Conservation (phyloP, 768 basidiomycete species). For the Hydnum rufescens region DNA sequence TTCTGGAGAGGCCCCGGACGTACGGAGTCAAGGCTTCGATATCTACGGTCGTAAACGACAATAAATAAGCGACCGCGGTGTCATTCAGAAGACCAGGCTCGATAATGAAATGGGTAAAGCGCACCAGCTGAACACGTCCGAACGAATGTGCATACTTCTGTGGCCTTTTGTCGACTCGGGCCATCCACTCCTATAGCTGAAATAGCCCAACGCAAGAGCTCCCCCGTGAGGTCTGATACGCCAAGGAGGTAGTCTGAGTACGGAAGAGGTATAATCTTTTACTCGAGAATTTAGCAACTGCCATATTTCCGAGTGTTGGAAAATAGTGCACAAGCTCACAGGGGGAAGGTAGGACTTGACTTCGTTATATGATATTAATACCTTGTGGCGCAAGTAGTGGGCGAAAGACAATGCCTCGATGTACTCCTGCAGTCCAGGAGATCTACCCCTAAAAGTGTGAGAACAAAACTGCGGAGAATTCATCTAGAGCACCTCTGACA, state of each 20-base stretch:
- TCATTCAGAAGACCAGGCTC: background rate
- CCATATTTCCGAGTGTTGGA: background rate
- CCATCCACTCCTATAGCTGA: conserved; percentile 53
- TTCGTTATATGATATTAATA: conserved; percentile 44
- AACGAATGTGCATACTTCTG: conserved; percentile 49
- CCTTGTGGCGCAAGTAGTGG: conserved; percentile 54
- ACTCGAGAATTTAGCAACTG: background rate
- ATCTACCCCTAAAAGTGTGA: conserved; percentile 14
- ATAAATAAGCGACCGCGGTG: background rate
- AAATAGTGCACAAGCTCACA: background rate
- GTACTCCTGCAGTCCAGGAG: conserved; percentile 71
- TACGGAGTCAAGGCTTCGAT: conserved; percentile 60
- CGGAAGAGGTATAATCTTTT: conserved; percentile 57
- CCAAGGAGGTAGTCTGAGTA: conserved; percentile 80
- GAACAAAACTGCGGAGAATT: conserved; percentile 13
- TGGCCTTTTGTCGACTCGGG: conserved; percentile 25
- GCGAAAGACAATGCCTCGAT: conserved; percentile 85
- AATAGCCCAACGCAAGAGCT: conserved; percentile 91
- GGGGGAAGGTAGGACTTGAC: conserved; percentile 28
- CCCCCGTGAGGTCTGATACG: conserved; percentile 84
- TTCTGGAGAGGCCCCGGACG: conserved; percentile 59
- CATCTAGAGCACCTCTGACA: conserved; percentile 23
- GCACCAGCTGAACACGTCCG: conserved; percentile 51
- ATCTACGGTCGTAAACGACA: conserved; percentile 26
- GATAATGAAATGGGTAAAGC: conserved; percentile 11